Evolutionary conservation across 2,329 filamentous ascomycete genomes (phyloP).

Genomic region (Colletotrichum zoysiae): DNA sequence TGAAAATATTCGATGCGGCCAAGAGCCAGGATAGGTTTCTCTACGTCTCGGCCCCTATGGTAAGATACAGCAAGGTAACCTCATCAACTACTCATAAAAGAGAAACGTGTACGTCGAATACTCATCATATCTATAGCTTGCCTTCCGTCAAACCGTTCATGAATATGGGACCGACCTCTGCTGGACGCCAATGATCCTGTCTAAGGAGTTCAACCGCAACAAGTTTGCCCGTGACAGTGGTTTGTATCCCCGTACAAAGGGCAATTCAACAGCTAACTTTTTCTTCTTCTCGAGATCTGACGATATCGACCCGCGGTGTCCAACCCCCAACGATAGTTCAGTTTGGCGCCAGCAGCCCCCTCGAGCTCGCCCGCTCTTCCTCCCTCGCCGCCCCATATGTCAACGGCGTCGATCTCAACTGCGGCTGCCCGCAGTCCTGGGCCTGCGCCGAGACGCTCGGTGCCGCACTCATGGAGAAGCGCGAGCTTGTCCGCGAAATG

Average conservation of each 20-base stretch:
- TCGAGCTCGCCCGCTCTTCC: slow-evolving; percentile 73
- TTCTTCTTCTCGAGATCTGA: slow-evolving; percentile 72
- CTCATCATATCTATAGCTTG: slow-evolving; percentile 60
- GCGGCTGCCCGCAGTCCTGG: slow-evolving; percentile 80
- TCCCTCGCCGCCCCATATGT: slow-evolving; percentile 72
- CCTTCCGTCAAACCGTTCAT: slow-evolving; percentile 76
- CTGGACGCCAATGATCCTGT: slow-evolving; percentile 80
- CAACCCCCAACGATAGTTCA: slow-evolving; percentile 75
- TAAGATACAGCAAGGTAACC: slow-evolving; percentile 70
- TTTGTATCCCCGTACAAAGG: slow-evolving; percentile 50
- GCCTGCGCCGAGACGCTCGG: slow-evolving; percentile 76
- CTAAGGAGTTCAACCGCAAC: slow-evolving; percentile 76
- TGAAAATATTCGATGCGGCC: slow-evolving; percentile 70
- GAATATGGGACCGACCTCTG: slow-evolving; percentile 74
- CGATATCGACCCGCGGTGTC: slow-evolving; percentile 64
- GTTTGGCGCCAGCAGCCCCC: slow-evolving; percentile 72
- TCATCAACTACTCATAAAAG: background rate
- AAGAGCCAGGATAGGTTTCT: slow-evolving; percentile 65
- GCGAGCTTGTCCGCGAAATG: slow-evolving; percentile 76
- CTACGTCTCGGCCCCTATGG: slow-evolving; percentile 76
- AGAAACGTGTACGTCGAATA: background rate
- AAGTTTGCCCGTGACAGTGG: slow-evolving; percentile 71
- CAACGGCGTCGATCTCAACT: slow-evolving; percentile 77
- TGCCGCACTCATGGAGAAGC: slow-evolving; percentile 75
- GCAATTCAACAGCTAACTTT: background rate